Evolutionary conservation across 2,329 filamentous ascomycete species (phyloP).

Genomic region (Cadophora luteo-olivacea): DNA sequence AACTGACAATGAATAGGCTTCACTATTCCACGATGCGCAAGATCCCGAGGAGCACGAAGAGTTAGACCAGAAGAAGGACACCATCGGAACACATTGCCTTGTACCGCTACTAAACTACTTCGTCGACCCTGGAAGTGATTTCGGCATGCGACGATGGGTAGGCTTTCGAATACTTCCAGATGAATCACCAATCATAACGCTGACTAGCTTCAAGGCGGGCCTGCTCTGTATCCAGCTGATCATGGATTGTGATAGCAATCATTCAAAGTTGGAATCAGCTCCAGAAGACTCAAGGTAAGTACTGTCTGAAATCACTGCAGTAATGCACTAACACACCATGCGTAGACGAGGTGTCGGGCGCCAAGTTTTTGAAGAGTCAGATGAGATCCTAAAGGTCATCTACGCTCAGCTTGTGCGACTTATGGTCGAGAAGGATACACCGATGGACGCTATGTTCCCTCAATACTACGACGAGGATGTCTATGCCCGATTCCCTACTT

Average conservation of each 20-base stretch:
- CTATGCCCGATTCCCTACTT: conserved; percentile 36
- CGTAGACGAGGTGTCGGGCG: conserved; percentile 34
- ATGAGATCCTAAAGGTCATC: conserved; percentile 40
- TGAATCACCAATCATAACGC: neutral
- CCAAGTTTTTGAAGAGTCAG: conserved; percentile 34
- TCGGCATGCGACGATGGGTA: conserved; percentile 41
- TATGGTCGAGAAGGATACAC: conserved; percentile 27
- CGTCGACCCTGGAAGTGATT: conserved; percentile 24
- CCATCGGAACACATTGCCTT: conserved; percentile 35
- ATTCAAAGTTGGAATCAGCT: conserved; percentile 28
- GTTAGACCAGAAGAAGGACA: conserved; percentile 26
- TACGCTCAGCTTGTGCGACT: conserved; percentile 36
- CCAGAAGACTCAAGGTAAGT: conserved; percentile 37
- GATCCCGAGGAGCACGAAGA: neutral
- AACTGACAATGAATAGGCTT: conserved; percentile 28
- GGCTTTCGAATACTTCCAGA: conserved; percentile 2
- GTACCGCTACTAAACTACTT: conserved; percentile 35
- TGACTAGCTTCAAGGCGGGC: conserved; percentile 35
- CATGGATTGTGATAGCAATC: conserved; percentile 30
- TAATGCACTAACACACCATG: conserved; percentile 1
- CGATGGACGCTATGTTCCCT: conserved; percentile 36
- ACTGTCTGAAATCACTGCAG: neutral
- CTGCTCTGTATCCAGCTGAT: conserved; percentile 41
- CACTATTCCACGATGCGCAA: conserved; percentile 27
- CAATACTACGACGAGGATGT: conserved; percentile 16